These are phyloP conservation scores for Dendryphion nanum DNA, from an alignment of 2,329 filamentous ascomycete genomes.

Conservation along the genomic window DNA sequence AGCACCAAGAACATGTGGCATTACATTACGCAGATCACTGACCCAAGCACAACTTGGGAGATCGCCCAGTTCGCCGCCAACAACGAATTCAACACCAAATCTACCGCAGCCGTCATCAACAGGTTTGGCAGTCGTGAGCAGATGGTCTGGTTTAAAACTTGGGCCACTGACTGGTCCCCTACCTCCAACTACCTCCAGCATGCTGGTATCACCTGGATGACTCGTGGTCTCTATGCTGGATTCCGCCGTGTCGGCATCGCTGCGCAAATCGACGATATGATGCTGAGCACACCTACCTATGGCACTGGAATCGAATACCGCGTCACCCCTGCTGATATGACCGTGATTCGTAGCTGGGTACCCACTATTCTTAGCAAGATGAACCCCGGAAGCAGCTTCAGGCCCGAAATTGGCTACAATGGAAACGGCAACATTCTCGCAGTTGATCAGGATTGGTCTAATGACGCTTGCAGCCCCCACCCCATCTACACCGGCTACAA, in stretches of 20 bases:
- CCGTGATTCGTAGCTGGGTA: not conserved
- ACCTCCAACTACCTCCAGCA: not conserved
- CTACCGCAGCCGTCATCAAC: slow-evolving; percentile 9
- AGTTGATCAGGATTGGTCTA: slow-evolving; percentile 21
- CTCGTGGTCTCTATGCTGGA: not conserved
- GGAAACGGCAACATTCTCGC: slow-evolving; percentile 11
- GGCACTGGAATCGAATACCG: not conserved
- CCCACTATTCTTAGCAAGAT: not conserved
- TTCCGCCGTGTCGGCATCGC: not conserved
- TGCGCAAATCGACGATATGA: not conserved
- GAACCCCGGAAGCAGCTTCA: not conserved
- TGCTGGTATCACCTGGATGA: not conserved
- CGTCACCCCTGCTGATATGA: not conserved
- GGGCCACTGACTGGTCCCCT: not conserved
- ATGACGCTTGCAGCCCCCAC: slow-evolving; percentile 11
- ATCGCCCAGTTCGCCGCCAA: slow-evolving; percentile 53
- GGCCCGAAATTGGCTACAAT: not conserved
- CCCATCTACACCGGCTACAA: slow-evolving; percentile 19
- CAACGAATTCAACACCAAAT: slow-evolving; percentile 41
- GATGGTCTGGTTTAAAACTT: not conserved
- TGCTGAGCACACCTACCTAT: not conserved
- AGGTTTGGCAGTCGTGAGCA: not conserved
- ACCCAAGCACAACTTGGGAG: slow-evolving; percentile 48
- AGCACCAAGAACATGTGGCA: slow-evolving; percentile 45
- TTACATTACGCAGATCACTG: slow-evolving; percentile 54